Base-by-base conservation (phyloP, 1,284 basidiomycete genomes). In the Fomitiporia mediterranea region DNA sequence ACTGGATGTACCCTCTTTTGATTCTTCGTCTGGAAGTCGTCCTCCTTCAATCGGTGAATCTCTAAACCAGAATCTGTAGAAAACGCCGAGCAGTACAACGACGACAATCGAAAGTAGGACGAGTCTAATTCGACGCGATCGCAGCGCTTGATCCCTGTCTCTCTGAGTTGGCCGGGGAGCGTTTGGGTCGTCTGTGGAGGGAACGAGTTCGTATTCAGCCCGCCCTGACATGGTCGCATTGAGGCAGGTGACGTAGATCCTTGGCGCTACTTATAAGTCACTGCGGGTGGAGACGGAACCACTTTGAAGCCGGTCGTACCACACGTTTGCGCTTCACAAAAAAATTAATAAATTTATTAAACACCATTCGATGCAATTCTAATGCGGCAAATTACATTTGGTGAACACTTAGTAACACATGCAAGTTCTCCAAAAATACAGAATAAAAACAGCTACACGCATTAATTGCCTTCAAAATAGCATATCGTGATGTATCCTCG, bases 131-230 rank as follows among this genome's bases (percentile, higher is more conserved):
- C 35, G 38, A 17, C 51, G 28, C 11, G 47, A 50, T 15, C 44
- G 42, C 13, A 21, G 37, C 15, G 27, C 17, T 9, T 27, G 23
- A 19, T 23, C 27, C n/a, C 30, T 38, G 35, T 32, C 44, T 32
- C 50, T 49, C 30, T 50, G 21, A 11, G 21, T n/a, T 6, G 46
- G 46, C 25, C 11, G 27, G n/a, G 51, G 51, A 3, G 44, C 38
- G 53, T 55, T 52, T 19, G 38, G 47, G 42, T 55, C 54, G 32
- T 59, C 57, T 47, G 49, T 50, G 28, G 57, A 51, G 4, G 57
- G 57, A 7, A 59, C 57, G 30, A 51, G 57, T 30, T 59, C 57
- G 53, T 59, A 59, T 25, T 53, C 51, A 49, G 42, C 56, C 35
- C 43, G 53, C 25, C 46, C 44, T 23, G 56, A 53, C 56, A 57